Evolutionary conservation across 768 basidiomycete genomes (phyloP).

Genomic region (Tricholoma matsutake): DNA sequence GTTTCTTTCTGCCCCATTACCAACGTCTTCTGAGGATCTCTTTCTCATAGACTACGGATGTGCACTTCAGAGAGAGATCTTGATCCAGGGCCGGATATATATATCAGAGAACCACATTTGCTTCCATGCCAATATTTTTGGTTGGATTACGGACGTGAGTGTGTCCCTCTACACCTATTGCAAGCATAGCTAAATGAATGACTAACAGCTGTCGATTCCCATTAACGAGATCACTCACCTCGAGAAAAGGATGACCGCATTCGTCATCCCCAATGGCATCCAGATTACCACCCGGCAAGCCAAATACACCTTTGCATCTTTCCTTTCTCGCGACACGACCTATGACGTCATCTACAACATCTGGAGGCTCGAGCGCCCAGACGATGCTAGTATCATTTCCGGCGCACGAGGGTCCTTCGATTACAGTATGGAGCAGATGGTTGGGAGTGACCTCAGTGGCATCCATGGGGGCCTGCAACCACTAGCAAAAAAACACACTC

Average conservation of each 20-base stretch:
- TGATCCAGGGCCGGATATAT: slow-evolving; percentile 94
- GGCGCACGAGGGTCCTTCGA: slow-evolving; percentile 37
- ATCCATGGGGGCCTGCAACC: slow-evolving; percentile 4
- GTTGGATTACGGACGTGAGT: slow-evolving; percentile 96
- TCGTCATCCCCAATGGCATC: slow-evolving; percentile 96
- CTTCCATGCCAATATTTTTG: slow-evolving; percentile 99
- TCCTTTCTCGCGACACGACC: slow-evolving; percentile 93
- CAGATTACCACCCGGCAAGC: slow-evolving; percentile 78
- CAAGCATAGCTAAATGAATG: slow-evolving; percentile 19
- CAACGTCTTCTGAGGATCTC: background rate
- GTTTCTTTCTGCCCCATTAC: slow-evolving; percentile 19
- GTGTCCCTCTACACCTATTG: background rate
- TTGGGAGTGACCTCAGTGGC: slow-evolving; percentile 15
- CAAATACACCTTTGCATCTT: slow-evolving; percentile 94
- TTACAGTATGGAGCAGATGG: slow-evolving; percentile 15
- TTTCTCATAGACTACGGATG: slow-evolving; percentile 85
- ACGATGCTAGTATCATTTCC: slow-evolving; percentile 40
- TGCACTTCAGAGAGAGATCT: slow-evolving; percentile 92
- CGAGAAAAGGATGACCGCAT: slow-evolving; percentile 97
- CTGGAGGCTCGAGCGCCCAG: slow-evolving; percentile 88
- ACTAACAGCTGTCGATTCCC: slow-evolving; percentile 74
- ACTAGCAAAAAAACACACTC: slow-evolving; percentile 52
- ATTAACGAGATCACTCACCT: slow-evolving; percentile 83
- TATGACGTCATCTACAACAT: slow-evolving; percentile 96
- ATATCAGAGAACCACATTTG: slow-evolving; percentile 99